Base-by-base conservation (phyloP, 164 flowering plant genomes). In the Aristolochia contorta region DNA sequence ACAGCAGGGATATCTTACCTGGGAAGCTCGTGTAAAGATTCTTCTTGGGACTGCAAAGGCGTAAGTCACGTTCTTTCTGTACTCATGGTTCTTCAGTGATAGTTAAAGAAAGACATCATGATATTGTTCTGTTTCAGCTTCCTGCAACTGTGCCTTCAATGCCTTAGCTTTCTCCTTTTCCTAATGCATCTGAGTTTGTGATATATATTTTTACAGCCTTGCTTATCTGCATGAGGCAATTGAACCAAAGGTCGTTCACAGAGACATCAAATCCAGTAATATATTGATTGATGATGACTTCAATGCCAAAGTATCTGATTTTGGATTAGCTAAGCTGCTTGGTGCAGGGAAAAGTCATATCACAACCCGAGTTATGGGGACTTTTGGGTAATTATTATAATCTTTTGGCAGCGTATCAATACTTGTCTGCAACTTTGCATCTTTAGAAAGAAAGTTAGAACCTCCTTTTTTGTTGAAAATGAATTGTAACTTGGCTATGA, bases 301-400 rank as follows among this genome's bases (percentile, higher is more conserved):
- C 69, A 83, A 85, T 72, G 83, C 95, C 13, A 90, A 87, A 75
- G 77, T 90, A 54, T 90, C 97, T 60, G 95, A 90, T 77, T 90
- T 90, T 72, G 97, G 97, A 32, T 77, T 90, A 58, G 97, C 97
- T 57, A 87, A 90, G 74, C 72, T 90, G 72, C 72, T 90, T 60
- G 95, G 89, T 64, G 84, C 90, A 61, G 97, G 95, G 59, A 84
- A 80, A 72, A 87, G 89, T 77, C 87, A 90, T 64, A 79, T 90
- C 50, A 78, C 90, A 47, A 90, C 97, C 50, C 75, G 97, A 77
- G 94, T 90, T 30, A 90, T 90, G 97, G 97, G 97, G n/a, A 90
- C 97, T 33, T 90, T 87, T 70, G 97, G 97, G 95, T 87, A 62
- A 75, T 75, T 59, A 47, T 56, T 10, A 3, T 10, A 15, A 22